Evolutionary conservation across 2,329 filamentous ascomycete species (phyloP).

Genomic region (Microdochium paspali): DNA sequence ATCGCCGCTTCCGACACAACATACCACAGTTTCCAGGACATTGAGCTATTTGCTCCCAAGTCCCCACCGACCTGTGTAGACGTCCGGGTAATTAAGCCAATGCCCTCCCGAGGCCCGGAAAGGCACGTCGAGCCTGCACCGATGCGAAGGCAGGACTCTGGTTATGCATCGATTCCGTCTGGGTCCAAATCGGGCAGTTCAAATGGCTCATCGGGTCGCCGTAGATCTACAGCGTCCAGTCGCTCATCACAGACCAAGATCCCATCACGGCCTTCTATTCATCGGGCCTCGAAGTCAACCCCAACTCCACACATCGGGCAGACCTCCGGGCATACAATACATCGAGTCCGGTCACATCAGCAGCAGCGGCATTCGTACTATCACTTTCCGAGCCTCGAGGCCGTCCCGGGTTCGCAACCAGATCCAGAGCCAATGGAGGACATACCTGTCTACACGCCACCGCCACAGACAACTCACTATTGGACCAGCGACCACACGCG

Average conservation of each 20-base stretch:
- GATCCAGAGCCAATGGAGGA: slow-evolving; percentile 7
- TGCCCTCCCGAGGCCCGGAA: slow-evolving; percentile 13
- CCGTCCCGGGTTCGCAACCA: slow-evolving; percentile 7
- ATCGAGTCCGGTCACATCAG: slow-evolving; percentile 14
- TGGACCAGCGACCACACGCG: slow-evolving; percentile 58
- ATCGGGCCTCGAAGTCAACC: slow-evolving; percentile 28
- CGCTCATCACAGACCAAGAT: slow-evolving; percentile 20
- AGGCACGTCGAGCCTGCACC: slow-evolving; percentile 17
- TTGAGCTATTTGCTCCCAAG: slow-evolving; percentile 34
- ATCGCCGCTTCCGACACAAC: slow-evolving; percentile 37
- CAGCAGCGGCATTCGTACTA: slow-evolving; percentile 31
- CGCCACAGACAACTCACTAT: slow-evolving; percentile 53
- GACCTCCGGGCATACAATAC: slow-evolving; percentile 13
- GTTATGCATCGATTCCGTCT: slow-evolving; percentile 43
- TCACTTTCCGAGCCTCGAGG: slow-evolving; percentile 37
- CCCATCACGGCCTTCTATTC: slow-evolving; percentile 29
- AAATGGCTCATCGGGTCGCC: slow-evolving; percentile 14
- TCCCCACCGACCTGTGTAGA: slow-evolving; percentile 10
- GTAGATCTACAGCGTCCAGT: slow-evolving; percentile 17
- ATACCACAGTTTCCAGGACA: slow-evolving; percentile 45
- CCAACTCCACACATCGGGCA: slow-evolving; percentile 11
- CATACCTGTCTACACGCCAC: slow-evolving; percentile 26
- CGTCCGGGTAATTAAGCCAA: slow-evolving; percentile 4
- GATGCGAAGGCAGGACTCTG: slow-evolving; percentile 49
- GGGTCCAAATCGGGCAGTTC: slow-evolving; percentile 28